Evolutionary conservation across 768 basidiomycete genomes (phyloP).

Genomic region (Rhodotorula sphaerocarpa): DNA sequence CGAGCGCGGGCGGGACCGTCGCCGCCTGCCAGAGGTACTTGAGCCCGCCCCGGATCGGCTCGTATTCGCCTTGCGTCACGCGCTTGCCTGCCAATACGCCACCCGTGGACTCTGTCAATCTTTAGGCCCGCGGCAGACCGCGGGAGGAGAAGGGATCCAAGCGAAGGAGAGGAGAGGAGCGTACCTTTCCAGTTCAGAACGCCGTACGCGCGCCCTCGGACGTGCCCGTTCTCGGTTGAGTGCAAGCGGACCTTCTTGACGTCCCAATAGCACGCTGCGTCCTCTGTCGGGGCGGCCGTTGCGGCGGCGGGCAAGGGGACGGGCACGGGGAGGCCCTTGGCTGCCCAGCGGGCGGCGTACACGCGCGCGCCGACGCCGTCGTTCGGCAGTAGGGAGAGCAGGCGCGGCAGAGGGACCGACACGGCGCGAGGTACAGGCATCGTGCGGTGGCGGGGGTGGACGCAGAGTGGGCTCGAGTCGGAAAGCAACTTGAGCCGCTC

Average conservation of each 20-base stretch:
- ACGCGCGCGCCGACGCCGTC: slow-evolving; percentile 21
- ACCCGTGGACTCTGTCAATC: too few relatives aligned
- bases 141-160: not conserved
- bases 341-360: slow-evolving; percentile 13
- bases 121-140: too few relatives aligned
- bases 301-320: too few relatives aligned
- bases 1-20: slow-evolving; percentile 11
- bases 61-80: slow-evolving; percentile 14
- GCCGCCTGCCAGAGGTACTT: slow-evolving; percentile 21
- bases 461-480: too few relatives aligned
- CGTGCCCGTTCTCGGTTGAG: not conserved
- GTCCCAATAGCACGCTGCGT: slow-evolving; percentile 16
- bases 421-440: not conserved
- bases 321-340: slow-evolving; percentile 22
- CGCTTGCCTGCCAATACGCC: slow-evolving; percentile 15
- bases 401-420: not conserved
- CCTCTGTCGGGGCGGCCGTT: not conserved
- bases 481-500: too few relatives aligned
- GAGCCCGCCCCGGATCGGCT: slow-evolving; percentile 12
- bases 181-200: slow-evolving; percentile 17
- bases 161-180: not conserved
- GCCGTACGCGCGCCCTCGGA: slow-evolving; percentile 5
- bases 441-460: not conserved
- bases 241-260: slow-evolving; percentile 8
- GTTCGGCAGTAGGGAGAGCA: slow-evolving; percentile 16